phyloP scores from a whole-genome alignment of 2,329 filamentous ascomycete species.

The Corniculantispora saksenae region DNA sequence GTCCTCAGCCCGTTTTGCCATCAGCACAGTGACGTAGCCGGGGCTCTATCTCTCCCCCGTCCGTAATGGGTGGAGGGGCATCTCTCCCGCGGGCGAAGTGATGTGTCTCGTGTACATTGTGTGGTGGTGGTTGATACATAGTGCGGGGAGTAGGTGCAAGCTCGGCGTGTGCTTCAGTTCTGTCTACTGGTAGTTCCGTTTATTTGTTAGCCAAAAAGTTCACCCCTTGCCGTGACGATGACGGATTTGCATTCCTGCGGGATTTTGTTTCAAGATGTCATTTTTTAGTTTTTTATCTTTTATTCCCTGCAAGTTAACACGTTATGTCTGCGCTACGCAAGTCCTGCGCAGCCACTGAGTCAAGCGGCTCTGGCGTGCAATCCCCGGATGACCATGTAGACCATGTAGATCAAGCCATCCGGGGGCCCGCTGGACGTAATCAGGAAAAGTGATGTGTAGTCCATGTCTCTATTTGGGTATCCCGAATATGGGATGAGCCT shows the following conservation, averaged over 20 bases:
- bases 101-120: constrained; percentile 5
- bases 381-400: not conserved
- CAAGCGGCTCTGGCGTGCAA: not conserved
- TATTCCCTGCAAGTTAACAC: not conserved
- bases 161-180: constrained; percentile 1
- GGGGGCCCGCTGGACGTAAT: not conserved
- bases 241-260: constrained; percentile 5
- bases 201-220: constrained; percentile 2
- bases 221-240: not conserved
- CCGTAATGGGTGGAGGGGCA: not conserved
- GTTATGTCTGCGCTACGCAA: not conserved
- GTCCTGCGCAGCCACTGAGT: no score
- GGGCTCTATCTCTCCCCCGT: not conserved
- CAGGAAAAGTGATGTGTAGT: not conserved
- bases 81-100: not conserved
- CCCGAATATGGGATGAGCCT: not conserved
- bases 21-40: not conserved
- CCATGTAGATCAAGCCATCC: not conserved
- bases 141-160: constrained; percentile 10
- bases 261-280: no score
- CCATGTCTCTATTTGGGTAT: not conserved
- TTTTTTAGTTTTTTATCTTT: not conserved
- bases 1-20: not conserved
- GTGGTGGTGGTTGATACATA: not conserved
- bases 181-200: not conserved